Evolutionary conservation across 345 rosid genomes (phyloP).

Genomic region (Psidium guajava): DNA sequence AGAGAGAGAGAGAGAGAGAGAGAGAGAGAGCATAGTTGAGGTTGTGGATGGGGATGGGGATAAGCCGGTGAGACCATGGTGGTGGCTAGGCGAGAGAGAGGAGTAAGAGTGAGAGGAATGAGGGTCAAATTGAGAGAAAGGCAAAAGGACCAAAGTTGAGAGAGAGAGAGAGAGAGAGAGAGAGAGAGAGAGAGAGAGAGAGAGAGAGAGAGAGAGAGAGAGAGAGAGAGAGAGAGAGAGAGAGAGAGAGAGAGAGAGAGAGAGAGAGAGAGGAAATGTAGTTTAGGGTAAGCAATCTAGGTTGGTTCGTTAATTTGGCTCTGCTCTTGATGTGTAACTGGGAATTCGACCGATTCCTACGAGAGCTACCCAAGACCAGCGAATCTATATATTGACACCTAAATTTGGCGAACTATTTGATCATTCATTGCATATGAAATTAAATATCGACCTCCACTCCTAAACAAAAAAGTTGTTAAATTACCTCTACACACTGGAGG

Average conservation of each 20-base stretch:
- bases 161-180: no score
- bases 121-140: no score
- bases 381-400: rapidly evolving
- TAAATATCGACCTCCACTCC: neutral
- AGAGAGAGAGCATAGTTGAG: no score
- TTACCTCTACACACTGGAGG: neutral
- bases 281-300: neutral
- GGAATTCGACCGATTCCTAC: neutral
- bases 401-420: rapidly evolving
- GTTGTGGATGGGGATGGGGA: no score
- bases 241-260: no score
- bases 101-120: neutral
- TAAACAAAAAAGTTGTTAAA: neutral
- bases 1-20: no score
- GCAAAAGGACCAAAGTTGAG: no score
- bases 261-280: neutral
- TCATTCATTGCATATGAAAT: neutral
- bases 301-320: neutral
- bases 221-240: no score
- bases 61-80: neutral
- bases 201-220: no score
- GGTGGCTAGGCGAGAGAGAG: neutral
- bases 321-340: neutral
- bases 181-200: no score
- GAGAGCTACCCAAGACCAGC: rapidly evolving